phyloP scores from a whole-genome alignment of 257 asterid species.

The Lantana camara region DNA sequence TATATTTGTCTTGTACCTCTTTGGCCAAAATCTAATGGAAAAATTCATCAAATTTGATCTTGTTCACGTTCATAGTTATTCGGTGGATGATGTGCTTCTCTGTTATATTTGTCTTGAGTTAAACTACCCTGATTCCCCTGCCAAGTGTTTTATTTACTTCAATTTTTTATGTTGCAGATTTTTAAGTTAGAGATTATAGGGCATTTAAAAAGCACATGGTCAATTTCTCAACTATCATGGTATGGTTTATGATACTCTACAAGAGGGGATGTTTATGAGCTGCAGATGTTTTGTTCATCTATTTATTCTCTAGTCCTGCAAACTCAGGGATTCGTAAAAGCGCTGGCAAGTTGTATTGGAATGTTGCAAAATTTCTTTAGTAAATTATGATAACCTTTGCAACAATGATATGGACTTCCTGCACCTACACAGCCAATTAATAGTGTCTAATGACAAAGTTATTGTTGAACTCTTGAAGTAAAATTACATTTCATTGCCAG shows the following conservation, averaged over 20 bases:
- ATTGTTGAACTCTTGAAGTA: no score
- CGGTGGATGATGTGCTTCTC: background rate
- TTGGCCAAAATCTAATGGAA: background rate
- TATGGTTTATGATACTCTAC: background rate
- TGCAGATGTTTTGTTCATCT: no score
- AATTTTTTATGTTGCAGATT: background rate
- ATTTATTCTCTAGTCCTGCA: no score
- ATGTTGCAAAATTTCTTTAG: no score
- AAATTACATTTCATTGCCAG: no score
- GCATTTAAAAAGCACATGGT: background rate
- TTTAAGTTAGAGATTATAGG: background rate
- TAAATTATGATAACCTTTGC: no score
- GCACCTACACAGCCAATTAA: no score
- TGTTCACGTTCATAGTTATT: background rate
- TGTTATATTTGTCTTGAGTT: background rate
- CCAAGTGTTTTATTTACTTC: background rate
- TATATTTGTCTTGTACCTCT: background rate
- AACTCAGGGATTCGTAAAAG: no score
- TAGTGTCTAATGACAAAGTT: no score
- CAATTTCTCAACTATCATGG: no score
- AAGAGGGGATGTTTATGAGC: background rate
- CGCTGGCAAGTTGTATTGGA: no score
- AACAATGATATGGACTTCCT: no score
- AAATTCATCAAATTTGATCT: constrained; percentile 1
- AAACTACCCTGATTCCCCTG: background rate